Base-by-base conservation (phyloP, 352 stramenopile species). In the Phytophthora syringae region DNA sequence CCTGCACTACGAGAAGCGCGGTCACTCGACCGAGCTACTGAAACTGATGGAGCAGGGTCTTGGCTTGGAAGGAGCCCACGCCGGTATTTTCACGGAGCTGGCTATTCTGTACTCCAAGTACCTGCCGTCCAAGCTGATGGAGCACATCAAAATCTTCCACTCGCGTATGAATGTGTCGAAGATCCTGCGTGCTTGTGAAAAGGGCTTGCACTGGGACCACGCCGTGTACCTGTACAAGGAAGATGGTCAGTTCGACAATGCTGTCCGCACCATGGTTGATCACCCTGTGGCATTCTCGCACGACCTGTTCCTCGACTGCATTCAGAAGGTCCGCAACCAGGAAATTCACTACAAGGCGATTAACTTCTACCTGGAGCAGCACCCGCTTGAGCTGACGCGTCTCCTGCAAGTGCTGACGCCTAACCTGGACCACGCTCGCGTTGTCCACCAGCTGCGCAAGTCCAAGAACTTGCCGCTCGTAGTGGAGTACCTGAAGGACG, bases 291-390 rank as follows among this genome's bases (percentile, higher is more conserved):
- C 97, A 16, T 99, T 98, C 75, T 90, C 98, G 22, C 97, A 99
- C 77, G 98, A 99, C 52, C 78, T 99, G 20, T 99, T 99, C 89
- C 82, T 99, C 51, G 98, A 99, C 67, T 98, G 96, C 70, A 98
- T 99, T 69, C 89, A 98, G 60, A 99, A 99, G 87, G 98, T 99
- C 36, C 94, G 97, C 65, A 99, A 99, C 85, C 93, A 98, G 66
- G 98, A 99, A 80, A 97, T 99, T 30, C 98, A 99, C 86, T 99
- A 99, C 96, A 99, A 99, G 82, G 97, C 98, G 48, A 98, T 99
- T 66, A 93, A 97, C 67, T 99, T 99, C 69, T 99, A 99, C 79
- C 77, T 99, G 21, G 91, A 98, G 45, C 91, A 99, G 76, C 94
- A 99, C 72, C 98, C 98, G 28, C 87, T 98, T 48, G 88, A 98